These are phyloP conservation scores for Naganishia kalamii DNA, from an alignment of 768 basidiomycete species.

Conservation along the genomic window DNA sequence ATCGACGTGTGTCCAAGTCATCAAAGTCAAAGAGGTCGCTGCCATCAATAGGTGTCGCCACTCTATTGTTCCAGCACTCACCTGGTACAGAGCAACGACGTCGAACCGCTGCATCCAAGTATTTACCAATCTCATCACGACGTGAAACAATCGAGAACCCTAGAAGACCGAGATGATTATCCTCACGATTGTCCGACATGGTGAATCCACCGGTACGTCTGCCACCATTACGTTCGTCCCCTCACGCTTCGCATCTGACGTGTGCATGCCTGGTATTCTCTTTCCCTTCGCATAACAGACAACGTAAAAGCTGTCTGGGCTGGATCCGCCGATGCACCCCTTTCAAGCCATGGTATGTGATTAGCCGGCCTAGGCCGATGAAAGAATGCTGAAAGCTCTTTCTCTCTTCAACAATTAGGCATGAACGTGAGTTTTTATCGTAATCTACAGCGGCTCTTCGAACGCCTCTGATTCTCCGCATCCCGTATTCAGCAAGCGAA, in stretches of 20 bases:
- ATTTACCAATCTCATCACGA: not conserved
- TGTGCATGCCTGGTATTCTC: not conserved
- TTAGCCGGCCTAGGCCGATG: not conserved
- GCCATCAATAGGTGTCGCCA: no score
- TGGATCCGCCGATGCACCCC: conserved; percentile 46
- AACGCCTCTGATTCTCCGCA: not conserved
- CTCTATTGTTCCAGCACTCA: no score
- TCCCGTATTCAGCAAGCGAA: conserved; percentile 44
- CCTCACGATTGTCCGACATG: conserved; percentile 35
- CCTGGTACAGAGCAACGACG: no score
- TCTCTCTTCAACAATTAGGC: conserved; percentile 22
- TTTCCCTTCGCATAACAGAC: conserved; percentile 26
- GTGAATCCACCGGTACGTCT: conserved; percentile 42
- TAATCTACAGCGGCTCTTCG: not conserved
- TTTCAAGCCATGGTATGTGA: conserved; percentile 45
- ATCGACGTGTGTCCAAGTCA: no score
- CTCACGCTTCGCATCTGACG: not conserved
- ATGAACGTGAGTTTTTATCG: conserved; percentile 36
- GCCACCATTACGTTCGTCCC: not conserved
- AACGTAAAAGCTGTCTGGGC: conserved; percentile 44
- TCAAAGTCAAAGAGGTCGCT: no score
- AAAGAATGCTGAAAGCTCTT: not conserved
- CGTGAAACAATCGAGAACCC: not conserved
- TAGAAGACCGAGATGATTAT: conserved; percentile 20
- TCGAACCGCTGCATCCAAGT: no score